Evolutionary conservation across 345 rosid genomes (phyloP).

Genomic region (Psidium friedrichsthalianum): DNA sequence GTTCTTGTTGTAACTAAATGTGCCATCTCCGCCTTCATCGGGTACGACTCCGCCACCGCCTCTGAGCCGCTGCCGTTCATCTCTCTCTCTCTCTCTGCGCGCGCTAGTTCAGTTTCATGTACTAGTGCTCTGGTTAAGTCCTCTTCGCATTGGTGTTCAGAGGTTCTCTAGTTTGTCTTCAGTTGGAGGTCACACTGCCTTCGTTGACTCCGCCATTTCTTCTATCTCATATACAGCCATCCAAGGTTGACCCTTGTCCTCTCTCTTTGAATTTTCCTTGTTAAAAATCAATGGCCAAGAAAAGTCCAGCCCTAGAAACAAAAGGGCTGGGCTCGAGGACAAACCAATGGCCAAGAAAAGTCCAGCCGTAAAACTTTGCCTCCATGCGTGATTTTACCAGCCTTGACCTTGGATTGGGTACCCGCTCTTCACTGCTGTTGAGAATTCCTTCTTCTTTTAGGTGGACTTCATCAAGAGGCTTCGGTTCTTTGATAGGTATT

Average conservation of each 20-base stretch:
- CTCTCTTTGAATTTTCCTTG: neutral
- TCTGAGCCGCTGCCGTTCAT: neutral
- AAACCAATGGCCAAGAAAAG: too few relatives aligned
- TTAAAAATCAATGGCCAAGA: neutral
- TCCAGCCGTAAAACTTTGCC: neutral
- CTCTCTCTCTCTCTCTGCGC: neutral
- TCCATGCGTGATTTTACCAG: too few relatives aligned
- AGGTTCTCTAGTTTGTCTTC: neutral
- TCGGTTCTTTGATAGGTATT: neutral
- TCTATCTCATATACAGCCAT: neutral
- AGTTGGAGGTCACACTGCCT: neutral
- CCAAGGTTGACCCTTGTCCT: neutral
- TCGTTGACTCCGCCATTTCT: neutral
- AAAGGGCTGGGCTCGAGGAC: too few relatives aligned
- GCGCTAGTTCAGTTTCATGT: neutral
- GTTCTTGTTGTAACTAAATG: slow-evolving; percentile 36
- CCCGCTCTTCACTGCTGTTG: neutral
- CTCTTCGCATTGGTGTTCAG: neutral
- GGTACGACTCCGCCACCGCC: neutral
- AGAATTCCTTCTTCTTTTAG: neutral
- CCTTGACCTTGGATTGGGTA: neutral
- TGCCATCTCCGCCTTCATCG: slow-evolving; percentile 45
- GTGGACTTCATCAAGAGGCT: neutral
- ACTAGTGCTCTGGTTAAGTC: neutral
- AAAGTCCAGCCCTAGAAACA: neutral